Evolutionary conservation across 805 yeast genomes (phyloP).

Genomic region (Vanderwaltozyma polyspora): DNA sequence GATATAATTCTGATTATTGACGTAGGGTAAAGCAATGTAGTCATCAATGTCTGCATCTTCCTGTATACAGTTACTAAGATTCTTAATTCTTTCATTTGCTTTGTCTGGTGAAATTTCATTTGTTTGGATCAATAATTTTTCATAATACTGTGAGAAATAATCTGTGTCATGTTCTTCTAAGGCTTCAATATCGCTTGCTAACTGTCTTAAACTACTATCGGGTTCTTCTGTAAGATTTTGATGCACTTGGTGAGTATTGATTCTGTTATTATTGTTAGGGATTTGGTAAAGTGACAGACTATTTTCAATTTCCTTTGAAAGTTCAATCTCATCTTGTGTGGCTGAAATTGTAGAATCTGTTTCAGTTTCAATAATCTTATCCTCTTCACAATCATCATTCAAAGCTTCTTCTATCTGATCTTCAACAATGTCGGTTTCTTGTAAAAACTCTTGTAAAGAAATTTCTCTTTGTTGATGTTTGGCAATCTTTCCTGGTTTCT

Average conservation of each 20-base stretch:
- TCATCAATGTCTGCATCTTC: not conserved
- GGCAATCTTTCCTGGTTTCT: not conserved
- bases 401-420: conserved; percentile 1
- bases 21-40: not conserved
- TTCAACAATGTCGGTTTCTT: conserved; percentile 2
- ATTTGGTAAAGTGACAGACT: conserved; percentile 12
- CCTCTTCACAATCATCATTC: conserved; percentile 5
- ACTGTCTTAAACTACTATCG: not conserved
- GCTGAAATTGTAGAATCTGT: conserved; percentile 10
- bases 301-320: conserved; percentile 12
- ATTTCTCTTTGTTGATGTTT: not conserved
- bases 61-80: not conserved
- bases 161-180: conserved; percentile 1
- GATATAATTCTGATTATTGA: conserved; percentile 2
- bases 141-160: conserved; percentile 1
- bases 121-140: too few relatives aligned
- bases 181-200: not conserved
- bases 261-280: conserved; percentile 2
- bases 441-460: conserved; percentile 4
- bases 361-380: conserved; percentile 1
- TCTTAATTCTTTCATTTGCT: not conserved
- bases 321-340: conserved; percentile 6
- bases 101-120: not conserved
- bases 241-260: not conserved
- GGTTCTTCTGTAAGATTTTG: not conserved